Percentiles rank a stretch among this genome's conserved stretches.
phyloP scores from a whole-genome alignment of 225 moss, liverwort and hornwort species.

The Sphagnum contortum region DNA sequence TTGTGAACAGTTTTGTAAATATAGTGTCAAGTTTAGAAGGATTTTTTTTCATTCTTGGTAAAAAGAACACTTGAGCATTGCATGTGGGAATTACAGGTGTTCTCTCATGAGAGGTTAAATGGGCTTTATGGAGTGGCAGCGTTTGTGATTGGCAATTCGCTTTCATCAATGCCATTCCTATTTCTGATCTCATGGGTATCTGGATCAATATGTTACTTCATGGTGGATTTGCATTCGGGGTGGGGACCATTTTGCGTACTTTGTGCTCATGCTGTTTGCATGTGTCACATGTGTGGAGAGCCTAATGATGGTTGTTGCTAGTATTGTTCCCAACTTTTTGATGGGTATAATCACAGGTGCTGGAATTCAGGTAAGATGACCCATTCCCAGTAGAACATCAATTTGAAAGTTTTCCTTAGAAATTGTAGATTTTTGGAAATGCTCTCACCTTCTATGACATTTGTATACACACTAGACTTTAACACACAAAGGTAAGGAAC shows the following conservation, averaged over 20 bases:
- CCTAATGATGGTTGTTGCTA: slow-evolving; percentile 50
- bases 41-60: no score
- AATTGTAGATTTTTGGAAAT: no score
- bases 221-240: slow-evolving; percentile 39
- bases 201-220: slow-evolving; percentile 30
- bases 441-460: no score
- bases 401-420: no score
- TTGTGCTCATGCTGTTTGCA: slow-evolving; percentile 40
- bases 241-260: slow-evolving; percentile 39
- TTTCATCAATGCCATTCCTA: slow-evolving; percentile 36
- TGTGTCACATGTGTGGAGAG: slow-evolving; percentile 40
- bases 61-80: no score
- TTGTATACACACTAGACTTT: no score
- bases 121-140: slow-evolving; percentile 46
- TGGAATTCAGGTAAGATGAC: slow-evolving; percentile 29
- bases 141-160: slow-evolving; percentile 41
- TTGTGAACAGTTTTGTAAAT: no score
- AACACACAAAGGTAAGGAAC: no score
- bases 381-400: no score
- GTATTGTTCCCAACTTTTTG: slow-evolving; percentile 40
- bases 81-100: slow-evolving; percentile 6
- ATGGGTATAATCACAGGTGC: slow-evolving; percentile 48
- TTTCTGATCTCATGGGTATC: slow-evolving; percentile 35
- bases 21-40: no score
- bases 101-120: slow-evolving; percentile 36